These are phyloP conservation scores for Avicennia marina DNA, from an alignment of 257 asterid species.

Conservation along the genomic window DNA sequence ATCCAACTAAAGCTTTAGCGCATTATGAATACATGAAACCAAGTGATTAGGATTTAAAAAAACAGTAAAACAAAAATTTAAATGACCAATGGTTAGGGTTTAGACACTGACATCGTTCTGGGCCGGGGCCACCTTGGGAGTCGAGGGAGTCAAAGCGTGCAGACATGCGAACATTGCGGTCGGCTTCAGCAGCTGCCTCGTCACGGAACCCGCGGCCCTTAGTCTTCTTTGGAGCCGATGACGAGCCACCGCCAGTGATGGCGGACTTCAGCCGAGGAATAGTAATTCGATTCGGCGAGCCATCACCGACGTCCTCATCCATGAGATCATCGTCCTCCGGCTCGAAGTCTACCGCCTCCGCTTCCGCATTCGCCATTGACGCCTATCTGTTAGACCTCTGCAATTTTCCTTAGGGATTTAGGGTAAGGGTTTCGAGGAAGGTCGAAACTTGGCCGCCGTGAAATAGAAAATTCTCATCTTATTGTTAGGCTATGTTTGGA, in stretches of 20 bases:
- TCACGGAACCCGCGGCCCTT: conserved; percentile 96
- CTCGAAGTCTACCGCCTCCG: conserved; percentile 90
- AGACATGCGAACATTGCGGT: conserved; percentile 83
- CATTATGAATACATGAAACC: background rate
- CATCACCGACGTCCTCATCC: conserved; percentile 84
- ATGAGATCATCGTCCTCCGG: conserved; percentile 96
- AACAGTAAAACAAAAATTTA: background rate
- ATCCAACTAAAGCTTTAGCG: background rate
- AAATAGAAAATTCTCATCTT: no score
- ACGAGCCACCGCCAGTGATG: conserved; percentile 61
- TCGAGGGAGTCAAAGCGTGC: conserved; percentile 81
- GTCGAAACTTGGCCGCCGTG: no score
- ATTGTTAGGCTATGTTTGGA: no score
- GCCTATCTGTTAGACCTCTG: background rate
- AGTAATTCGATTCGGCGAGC: conserved; percentile 37
- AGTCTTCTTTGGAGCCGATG: conserved; percentile 71
- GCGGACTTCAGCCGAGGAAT: conserved; percentile 82
- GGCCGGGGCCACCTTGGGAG: conserved; percentile 89
- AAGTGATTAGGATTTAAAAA: background rate
- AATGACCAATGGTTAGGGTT: conserved; percentile 9
- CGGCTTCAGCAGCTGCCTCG: conserved; percentile 75
- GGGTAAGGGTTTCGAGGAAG: conserved; percentile 17
- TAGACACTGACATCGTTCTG: conserved; percentile 77
- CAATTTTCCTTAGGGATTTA: background rate
- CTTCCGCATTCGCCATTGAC: conserved; percentile 79